Conservation (phyloP, 352 stramenopile species). For the Pythium phragmiticola region DNA sequence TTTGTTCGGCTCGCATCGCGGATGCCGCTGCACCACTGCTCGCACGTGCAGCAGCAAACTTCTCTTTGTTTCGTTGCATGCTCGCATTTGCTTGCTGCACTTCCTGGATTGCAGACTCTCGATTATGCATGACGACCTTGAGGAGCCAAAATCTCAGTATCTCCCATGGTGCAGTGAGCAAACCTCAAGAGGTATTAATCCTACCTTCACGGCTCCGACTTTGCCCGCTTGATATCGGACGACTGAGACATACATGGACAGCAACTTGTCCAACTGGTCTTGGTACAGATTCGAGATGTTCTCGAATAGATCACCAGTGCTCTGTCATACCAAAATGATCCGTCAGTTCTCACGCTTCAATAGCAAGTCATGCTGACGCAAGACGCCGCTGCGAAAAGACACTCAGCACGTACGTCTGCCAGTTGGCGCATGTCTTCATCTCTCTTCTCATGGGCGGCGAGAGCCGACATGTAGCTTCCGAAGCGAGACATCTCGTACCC, state of each 20-base stretch:
- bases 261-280: conserved; percentile 82
- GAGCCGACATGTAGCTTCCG: conserved; percentile 75
- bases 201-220: conserved; percentile 84
- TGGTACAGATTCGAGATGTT: conserved; percentile 86
- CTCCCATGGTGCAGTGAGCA: neutral
- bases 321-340: conserved; percentile 29
- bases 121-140: conserved; percentile 85
- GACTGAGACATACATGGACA: conserved; percentile 86
- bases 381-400: neutral
- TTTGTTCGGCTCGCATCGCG: conserved; percentile 85
- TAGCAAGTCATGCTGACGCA: no score
- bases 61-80: conserved; percentile 89
- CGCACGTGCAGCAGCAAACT: conserved; percentile 78
- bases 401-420: conserved; percentile 40
- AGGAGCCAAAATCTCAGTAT: neutral
- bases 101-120: conserved; percentile 81
- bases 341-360: neutral
- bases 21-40: conserved; percentile 83
- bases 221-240: conserved; percentile 85
- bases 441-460: conserved; percentile 74
- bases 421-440: conserved; percentile 76
- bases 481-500: conserved; percentile 87
- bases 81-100: conserved; percentile 87
- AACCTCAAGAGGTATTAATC: neutral
- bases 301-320: conserved; percentile 79